Base-by-base conservation (phyloP, 495 filamentous ascomycete genomes). In the Rhypophila decipiens region DNA sequence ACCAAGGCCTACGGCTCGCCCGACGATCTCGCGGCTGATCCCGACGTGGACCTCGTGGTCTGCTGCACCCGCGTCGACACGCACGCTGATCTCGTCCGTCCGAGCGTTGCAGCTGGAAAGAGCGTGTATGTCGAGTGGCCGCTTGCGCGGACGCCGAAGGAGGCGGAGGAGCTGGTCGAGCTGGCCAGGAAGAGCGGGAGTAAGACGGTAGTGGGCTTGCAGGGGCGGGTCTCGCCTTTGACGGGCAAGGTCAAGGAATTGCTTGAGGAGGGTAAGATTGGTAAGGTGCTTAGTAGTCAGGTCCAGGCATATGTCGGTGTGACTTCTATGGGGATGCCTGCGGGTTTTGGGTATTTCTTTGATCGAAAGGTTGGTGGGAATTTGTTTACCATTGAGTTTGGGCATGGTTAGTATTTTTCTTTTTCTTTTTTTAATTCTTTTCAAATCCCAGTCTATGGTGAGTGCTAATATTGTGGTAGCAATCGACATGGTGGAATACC, bases 351-450 rank as follows among this genome's bases (percentile, higher is more conserved):
- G 7, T 31, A 31, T 13, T 31, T 31, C 13, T 31, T 31, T 31
- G 27, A 31, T 13, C 27, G 27, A 13, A 31, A 31, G 27, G 27
- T 31, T 31, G 27, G 27, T 13, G 27, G 27, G 27, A 31, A 31
- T 13, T 31, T 31, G 27, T 31, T 72, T 24, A 80, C 73, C 0
- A 80, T 84, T 59, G 64, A 66, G 11, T 69, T 73, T 42, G 74
- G 63, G 3, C 78, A 84, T 51, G 41, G 69, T 77, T n/a, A n/a
- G n/a, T n/a, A n/a, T n/a, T n/a, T n/a, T n/a, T n/a, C n/a, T n/a
- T n/a, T n/a, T n/a, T n/a, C n/a, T n/a, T n/a, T n/a, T n/a, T n/a
- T n/a, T n/a, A 40, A 55, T 67, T 61, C 2, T 12, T 18, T 21
- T 24, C 22, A 23, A 39, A 23, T 47, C 19, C 15, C 1, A 17